Percentiles rank a stretch among this genome's conserved stretches.
These are phyloP conservation scores for Urtica urens DNA, from an alignment of 306 rosid species.

Conservation along the genomic window DNA sequence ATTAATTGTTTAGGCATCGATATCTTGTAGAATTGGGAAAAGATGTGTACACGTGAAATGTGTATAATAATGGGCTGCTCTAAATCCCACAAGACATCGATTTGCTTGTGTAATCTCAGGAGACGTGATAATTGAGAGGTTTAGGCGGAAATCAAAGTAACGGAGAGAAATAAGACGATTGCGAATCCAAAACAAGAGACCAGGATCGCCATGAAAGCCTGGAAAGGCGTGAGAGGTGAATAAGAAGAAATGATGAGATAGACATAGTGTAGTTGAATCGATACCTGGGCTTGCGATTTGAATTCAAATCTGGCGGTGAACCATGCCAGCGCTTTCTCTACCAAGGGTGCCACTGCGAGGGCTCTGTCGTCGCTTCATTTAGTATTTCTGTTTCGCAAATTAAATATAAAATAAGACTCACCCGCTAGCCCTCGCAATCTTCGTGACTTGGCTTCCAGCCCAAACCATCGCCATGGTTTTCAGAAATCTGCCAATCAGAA, in stretches of 20 bases:
- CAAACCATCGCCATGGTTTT: constrained; percentile 90
- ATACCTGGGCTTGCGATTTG: constrained; percentile 72
- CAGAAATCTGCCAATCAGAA: constrained; percentile 61
- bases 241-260: neutral
- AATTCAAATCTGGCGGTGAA: constrained; percentile 63
- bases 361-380: too few relatives aligned
- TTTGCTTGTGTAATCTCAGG: too few relatives aligned
- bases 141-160: constrained; percentile 73
- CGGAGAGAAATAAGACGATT: constrained; percentile 41
- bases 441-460: constrained; percentile 96
- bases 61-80: too few relatives aligned
- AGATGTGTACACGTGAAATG: too few relatives aligned
- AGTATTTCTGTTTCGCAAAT: too few relatives aligned
- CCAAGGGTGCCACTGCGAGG: constrained; percentile 74
- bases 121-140: constrained; percentile 5
- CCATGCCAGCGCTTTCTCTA: constrained; percentile 70
- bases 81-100: too few relatives aligned
- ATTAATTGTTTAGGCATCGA: too few relatives aligned
- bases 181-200: constrained; percentile 65
- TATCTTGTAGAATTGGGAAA: too few relatives aligned
- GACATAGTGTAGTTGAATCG: neutral
- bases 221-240: constrained; percentile 15
- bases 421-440: constrained; percentile 87
- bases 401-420: too few relatives aligned
- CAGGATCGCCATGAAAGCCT: constrained; percentile 67